phyloP scores from a whole-genome alignment of 345 rosid genomes.

The Euphorbia pulcherrima region DNA sequence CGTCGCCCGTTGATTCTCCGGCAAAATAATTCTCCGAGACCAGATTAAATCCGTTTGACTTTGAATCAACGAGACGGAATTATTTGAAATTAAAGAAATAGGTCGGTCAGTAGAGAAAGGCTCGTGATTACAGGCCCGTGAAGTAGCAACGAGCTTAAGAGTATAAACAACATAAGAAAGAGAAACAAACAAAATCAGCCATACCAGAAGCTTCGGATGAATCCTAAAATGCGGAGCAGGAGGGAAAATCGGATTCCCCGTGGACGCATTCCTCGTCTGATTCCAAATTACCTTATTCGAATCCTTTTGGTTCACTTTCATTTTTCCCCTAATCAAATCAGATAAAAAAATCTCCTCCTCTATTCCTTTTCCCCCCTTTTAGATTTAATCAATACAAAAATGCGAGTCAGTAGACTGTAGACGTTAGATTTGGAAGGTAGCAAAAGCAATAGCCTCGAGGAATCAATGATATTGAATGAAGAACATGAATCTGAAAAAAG shows the following conservation, averaged over 20 bases:
- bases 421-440: constrained; percentile 1
- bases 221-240: constrained; percentile 43
- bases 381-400: neutral
- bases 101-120: constrained; percentile 23
- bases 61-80: constrained; percentile 26
- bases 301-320: constrained; percentile 54
- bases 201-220: constrained; percentile 57
- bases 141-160: constrained; percentile 67
- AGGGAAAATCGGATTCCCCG: constrained; percentile 29
- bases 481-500: neutral
- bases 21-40: neutral
- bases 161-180: constrained; percentile 75
- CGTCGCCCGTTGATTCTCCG: constrained; percentile 22
- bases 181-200: constrained; percentile 65
- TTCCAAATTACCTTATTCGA: constrained; percentile 62
- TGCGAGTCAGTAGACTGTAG: neutral
- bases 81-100: constrained; percentile 19
- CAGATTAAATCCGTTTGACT: constrained; percentile 20
- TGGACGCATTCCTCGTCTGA: constrained; percentile 49
- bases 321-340: neutral
- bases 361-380: neutral
- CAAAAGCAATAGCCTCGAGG: no score
- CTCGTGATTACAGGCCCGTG: constrained; percentile 48
- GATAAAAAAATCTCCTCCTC: neutral
- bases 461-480: neutral